Conservation (phyloP, 371 early-diverging fungal species). For the Globomyces sp. region DNA sequence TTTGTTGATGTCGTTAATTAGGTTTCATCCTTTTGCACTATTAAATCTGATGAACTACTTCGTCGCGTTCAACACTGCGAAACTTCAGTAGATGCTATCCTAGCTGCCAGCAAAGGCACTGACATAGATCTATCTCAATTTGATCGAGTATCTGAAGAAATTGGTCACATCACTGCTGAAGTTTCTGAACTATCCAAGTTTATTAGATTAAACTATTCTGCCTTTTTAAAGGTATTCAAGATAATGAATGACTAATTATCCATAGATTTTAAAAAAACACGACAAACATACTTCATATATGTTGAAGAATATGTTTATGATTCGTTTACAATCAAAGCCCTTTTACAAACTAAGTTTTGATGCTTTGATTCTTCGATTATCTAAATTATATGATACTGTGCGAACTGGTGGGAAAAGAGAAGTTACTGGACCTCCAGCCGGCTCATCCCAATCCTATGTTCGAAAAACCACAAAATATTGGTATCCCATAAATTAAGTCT, state of each 20-base stretch:
- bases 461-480: constrained; percentile 94
- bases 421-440: constrained; percentile 42
- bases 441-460: constrained; percentile 74
- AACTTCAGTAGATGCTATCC: constrained; percentile 63
- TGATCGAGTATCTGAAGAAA: constrained; percentile 65
- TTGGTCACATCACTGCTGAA: constrained; percentile 80
- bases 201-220: constrained; percentile 93
- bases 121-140: constrained; percentile 48
- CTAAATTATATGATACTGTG: constrained; percentile 83
- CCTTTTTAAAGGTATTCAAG: constrained; percentile 75
- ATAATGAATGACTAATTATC: background rate
- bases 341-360: constrained; percentile 93
- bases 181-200: constrained; percentile 89
- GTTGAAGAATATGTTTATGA: constrained; percentile 84
- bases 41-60: constrained; percentile 86
- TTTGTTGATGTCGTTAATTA: constrained; percentile 21
- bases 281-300: constrained; percentile 89
- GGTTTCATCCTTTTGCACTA: constrained; percentile 86
- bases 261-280: constrained; percentile 90
- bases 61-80: constrained; percentile 76
- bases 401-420: constrained; percentile 75
- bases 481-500: constrained; percentile 31
- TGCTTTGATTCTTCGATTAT: constrained; percentile 80
- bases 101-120: constrained; percentile 40
- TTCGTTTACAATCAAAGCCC: constrained; percentile 79